A percentile compares a stretch with the other conserved stretches of the same genome.
Evolutionary conservation across 352 stramenopile species (phyloP).

Genomic region (Aphanomyces invadans): DNA sequence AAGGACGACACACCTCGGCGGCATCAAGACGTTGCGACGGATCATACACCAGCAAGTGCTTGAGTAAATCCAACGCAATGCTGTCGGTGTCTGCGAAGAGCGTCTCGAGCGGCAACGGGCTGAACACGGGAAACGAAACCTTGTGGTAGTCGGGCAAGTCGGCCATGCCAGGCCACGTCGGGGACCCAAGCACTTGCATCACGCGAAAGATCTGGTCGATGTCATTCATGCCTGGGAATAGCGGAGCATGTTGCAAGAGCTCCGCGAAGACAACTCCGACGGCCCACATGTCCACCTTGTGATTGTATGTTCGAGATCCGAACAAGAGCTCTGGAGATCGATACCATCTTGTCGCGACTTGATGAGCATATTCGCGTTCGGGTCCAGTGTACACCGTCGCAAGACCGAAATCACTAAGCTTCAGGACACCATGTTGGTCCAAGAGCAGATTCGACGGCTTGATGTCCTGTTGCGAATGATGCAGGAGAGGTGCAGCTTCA

Average conservation of each 20-base stretch:
- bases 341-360: conserved; percentile 79
- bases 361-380: conserved; percentile 44
- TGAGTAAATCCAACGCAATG: conserved; percentile 46
- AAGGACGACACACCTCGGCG: neutral
- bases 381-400: conserved; percentile 48
- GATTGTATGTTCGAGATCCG: conserved; percentile 50
- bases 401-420: conserved; percentile 75
- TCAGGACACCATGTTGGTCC: conserved; percentile 43
- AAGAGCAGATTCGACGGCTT: conserved; percentile 69
- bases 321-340: conserved; percentile 75
- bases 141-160: conserved; percentile 62
- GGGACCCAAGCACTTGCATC: conserved; percentile 52
- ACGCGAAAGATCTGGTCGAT: conserved; percentile 76
- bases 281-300: conserved; percentile 62
- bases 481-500: too few relatives aligned
- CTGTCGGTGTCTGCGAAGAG: conserved; percentile 42
- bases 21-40: neutral
- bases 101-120: conserved; percentile 33
- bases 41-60: conserved; percentile 7
- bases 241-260: conserved; percentile 44
- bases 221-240: conserved; percentile 76
- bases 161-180: conserved; percentile 18
- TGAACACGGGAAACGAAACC: conserved; percentile 52
- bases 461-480: conserved; percentile 38
- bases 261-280: conserved; percentile 61